Evolutionary conservation across 768 basidiomycete genomes (phyloP), one percentile per base, ranked within the genome.

Genomic region (Cystofilobasidium macerans): DNA sequence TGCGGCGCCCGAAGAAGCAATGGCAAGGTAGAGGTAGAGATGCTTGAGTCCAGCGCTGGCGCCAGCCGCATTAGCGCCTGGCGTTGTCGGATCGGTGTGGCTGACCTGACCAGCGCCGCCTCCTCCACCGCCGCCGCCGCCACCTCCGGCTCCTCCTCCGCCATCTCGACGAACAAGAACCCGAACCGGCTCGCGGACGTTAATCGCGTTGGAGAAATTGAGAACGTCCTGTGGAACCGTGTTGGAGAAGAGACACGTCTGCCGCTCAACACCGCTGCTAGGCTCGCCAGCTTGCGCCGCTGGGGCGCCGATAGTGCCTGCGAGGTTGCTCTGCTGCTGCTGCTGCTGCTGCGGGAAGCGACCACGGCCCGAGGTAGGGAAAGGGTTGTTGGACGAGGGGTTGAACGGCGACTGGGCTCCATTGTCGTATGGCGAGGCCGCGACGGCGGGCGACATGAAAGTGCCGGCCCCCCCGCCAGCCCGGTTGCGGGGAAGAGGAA

Each of bases 141-240:
- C 48, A 1, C 35, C 48, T 12, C 24, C 73, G 61, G 72, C 71
- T 20, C 58, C 24, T 69, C 70, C 20, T 16, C 74, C 74, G 26
- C 77, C 76, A 61, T 79, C 78, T 20, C 94, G 82, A 61, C 95
- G 84, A 28, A 99, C 95, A 24, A 99, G 84, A n/a, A 99, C 95
- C 30, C 95, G 84, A 47, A 99, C 92, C 26, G 95, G 94, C 75
- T 99, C 95, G 61, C 88, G 85, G 14, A 99, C 83, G 73, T 95
- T 88, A 65, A 99, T 91, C 5, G 87, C 85, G 62, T 89, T 85
- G 1, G 92, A 92, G 47, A 99, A 85, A 75, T 93, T 97, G 69
- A 99, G 83, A 14, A 99, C 95, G 73, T 99, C 95, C 74, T 94
- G 91, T 20, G 91, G 94, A 22, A 95, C 93, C 3, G 95, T 99